Conservation (phyloP, 345 rosid genomes). For the Chamaenerion angustifolium region DNA sequence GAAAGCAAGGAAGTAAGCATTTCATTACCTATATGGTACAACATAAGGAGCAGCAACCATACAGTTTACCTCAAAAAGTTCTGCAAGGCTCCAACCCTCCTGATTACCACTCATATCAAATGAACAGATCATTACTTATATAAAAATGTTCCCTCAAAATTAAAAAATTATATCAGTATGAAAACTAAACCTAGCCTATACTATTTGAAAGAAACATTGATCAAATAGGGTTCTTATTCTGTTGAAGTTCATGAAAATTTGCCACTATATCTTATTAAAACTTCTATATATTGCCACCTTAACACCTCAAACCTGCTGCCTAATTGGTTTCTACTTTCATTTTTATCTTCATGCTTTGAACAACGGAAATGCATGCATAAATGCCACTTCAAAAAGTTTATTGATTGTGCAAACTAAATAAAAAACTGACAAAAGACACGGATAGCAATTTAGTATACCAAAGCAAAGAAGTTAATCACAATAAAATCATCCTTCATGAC, state of each 20-base stretch:
- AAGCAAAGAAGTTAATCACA: slow-evolving; percentile 70
- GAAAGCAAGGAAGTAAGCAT: neutral
- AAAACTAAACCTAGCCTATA: no score
- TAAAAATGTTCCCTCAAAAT: neutral
- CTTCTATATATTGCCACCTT: no score
- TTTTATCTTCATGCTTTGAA: no score
- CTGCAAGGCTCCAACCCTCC: slow-evolving; percentile 98
- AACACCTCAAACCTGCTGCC: no score
- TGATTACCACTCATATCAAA: slow-evolving; percentile 17
- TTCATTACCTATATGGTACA: slow-evolving; percentile 75
- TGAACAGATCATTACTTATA: slow-evolving; percentile 1
- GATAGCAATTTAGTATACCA: slow-evolving; percentile 29
- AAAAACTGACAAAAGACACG: neutral
- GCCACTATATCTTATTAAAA: no score
- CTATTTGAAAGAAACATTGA: no score
- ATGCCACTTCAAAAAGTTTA: neutral
- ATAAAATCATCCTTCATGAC: slow-evolving; percentile 51
- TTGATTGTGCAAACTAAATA: neutral
- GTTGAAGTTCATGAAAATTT: no score
- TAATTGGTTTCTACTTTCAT: no score
- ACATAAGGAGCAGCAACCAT: slow-evolving; percentile 85
- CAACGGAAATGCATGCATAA: neutral
- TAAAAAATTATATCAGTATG: no score
- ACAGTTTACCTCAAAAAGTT: slow-evolving; percentile 54
- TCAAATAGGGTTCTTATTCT: no score